Conservation (phyloP, 169 alveolate species). For the Fabrea salina region DNA sequence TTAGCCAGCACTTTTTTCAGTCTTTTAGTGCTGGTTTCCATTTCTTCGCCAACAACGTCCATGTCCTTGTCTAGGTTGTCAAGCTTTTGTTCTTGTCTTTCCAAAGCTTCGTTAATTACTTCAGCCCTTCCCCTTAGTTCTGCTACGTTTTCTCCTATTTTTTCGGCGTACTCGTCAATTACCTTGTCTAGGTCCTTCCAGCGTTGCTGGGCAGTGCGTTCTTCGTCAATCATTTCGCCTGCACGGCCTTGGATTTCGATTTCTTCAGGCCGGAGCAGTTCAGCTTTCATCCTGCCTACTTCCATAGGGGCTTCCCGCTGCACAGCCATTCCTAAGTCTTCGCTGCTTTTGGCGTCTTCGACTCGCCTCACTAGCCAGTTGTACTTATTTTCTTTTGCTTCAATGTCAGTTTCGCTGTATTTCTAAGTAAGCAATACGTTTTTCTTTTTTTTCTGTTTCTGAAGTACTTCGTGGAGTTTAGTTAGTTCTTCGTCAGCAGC, state of each 20-base stretch:
- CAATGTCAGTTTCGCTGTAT: neutral
- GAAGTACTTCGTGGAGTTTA: neutral
- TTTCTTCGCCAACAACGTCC: neutral
- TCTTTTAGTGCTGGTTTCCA: neutral
- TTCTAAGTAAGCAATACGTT: neutral
- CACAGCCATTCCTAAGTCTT: neutral
- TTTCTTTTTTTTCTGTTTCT: neutral
- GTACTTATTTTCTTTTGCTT: neutral
- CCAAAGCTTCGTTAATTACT: neutral
- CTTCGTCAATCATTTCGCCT: constrained; percentile 3
- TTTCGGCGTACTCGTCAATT: constrained; percentile 2
- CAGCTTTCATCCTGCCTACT: neutral
- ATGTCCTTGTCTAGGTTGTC: neutral
- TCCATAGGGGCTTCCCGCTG: neutral
- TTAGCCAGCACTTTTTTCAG: neutral
- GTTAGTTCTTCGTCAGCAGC: neutral
- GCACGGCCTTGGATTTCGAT: neutral
- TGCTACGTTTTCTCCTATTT: neutral
- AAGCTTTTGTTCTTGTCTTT: constrained; percentile 1
- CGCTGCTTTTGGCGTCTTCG: constrained; percentile 5
- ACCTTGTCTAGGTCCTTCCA: neutral
- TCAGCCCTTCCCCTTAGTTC: neutral
- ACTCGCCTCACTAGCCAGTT: neutral
- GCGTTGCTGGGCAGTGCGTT: neutral
- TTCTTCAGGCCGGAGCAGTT: neutral